Evolutionary conservation across 2,329 filamentous ascomycete genomes (phyloP).

Genomic region (Colletotrichum caudatum): DNA sequence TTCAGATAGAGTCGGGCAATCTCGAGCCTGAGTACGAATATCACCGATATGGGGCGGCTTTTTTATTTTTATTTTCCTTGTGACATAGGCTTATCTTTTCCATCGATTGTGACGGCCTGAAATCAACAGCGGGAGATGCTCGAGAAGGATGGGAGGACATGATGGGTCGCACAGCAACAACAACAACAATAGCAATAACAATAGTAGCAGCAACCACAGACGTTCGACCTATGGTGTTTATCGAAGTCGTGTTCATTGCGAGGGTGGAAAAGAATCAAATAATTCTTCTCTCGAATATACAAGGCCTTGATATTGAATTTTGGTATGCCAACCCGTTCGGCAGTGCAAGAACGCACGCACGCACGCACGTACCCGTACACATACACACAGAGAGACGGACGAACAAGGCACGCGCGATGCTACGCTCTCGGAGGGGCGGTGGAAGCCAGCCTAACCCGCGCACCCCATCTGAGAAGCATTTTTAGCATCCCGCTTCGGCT

Average conservation of each 20-base stretch:
- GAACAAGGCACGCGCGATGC: constrained; percentile 10
- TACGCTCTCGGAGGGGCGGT: neutral
- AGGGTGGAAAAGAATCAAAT: neutral
- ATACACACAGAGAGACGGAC: neutral
- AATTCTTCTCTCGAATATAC: neutral
- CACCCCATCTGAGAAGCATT: constrained; percentile 35
- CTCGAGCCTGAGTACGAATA: neutral
- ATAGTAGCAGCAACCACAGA: neutral
- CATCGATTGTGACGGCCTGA: neutral
- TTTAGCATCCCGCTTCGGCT: constrained; percentile 22
- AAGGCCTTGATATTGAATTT: neutral
- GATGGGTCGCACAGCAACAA: neutral
- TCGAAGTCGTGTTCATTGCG: neutral
- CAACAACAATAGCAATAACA: neutral
- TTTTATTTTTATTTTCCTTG: neutral
- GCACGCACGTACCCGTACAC: neutral
- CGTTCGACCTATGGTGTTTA: neutral
- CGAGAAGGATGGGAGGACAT: neutral
- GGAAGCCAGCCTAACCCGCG: neutral
- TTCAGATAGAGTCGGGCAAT: neutral
- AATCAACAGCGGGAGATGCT: neutral
- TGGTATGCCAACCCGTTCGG: neutral
- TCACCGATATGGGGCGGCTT: no score
- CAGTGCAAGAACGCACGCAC: constrained; percentile 12
- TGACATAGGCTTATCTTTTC: neutral